Conservation (phyloP, 2,329 filamentous ascomycete species). For the Daldinia sp. region DNA sequence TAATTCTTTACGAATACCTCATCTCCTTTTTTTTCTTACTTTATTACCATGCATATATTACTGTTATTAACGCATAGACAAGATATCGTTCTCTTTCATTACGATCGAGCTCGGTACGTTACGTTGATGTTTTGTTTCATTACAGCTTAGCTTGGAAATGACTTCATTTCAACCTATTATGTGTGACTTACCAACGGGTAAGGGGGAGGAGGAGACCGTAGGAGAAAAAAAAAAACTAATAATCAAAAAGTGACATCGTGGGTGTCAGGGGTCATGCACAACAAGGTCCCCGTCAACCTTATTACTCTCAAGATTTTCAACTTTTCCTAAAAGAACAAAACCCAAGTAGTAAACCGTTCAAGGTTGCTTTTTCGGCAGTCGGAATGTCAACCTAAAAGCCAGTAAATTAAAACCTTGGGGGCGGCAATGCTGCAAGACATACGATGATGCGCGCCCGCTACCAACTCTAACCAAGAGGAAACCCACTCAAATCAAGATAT, state of each 20-base stretch:
- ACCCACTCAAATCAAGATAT: slow-evolving; percentile 34
- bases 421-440: slow-evolving; percentile 39
- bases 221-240: slow-evolving; percentile 1
- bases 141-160: slow-evolving; percentile 23
- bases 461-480: slow-evolving; percentile 35
- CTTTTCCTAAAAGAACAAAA: slow-evolving; percentile 27
- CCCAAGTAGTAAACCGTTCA: slow-evolving; percentile 20
- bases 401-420: slow-evolving; percentile 36
- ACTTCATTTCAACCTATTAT: slow-evolving; percentile 28
- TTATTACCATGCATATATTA: not conserved
- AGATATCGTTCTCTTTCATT: slow-evolving; percentile 1
- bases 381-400: slow-evolving; percentile 37
- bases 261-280: slow-evolving; percentile 24
- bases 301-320: slow-evolving; percentile 27
- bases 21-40: slow-evolving; percentile 5
- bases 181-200: not conserved
- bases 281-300: slow-evolving; percentile 32
- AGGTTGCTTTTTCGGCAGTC: slow-evolving; percentile 38
- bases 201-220: not conserved
- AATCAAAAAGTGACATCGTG: slow-evolving; percentile 10
- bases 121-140: slow-evolving; percentile 22
- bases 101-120: slow-evolving; percentile 22
- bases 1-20: slow-evolving; percentile 2
- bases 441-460: slow-evolving; percentile 39
- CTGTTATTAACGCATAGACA: not conserved